Evolutionary conservation across 495 filamentous ascomycete species (phyloP), one percentile per base, ranked within the genome.

Genomic region (Sabuloglossum arenarium): DNA sequence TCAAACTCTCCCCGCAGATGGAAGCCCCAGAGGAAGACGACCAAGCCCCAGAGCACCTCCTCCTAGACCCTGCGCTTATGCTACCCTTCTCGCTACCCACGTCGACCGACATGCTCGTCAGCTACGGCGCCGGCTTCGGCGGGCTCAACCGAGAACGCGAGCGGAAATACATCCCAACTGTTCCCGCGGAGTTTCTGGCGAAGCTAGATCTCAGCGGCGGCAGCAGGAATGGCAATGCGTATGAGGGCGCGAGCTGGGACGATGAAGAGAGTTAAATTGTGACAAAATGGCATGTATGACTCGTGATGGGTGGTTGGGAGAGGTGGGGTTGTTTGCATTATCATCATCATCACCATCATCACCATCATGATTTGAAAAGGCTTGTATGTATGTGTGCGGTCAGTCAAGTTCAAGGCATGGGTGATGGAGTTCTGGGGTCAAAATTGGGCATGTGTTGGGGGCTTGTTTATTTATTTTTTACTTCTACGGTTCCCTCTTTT

Each of bases 71-170:
- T 19, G 82, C 88, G 11, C 72, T 94, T 39, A 95, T 94, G 77
- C 76, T 99, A 27, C 93, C 93, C 0, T 99, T 99, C 65, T 82
- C 82, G 31, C 73, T 99, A 23, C 91, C 91, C 0, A 94, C 91
- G 5, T 93, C 88, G 58, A 95, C 90, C 16, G 91, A 97, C 66
- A 97, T 99, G 91, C 73, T 95, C 59, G 75, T 99, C 37, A 88
- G 79, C 60, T 99, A 91, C 62, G 91, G 91, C 9, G 90, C 93
- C 28, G 91, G 91, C 12, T 87, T 95, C 60, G 91, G 91, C 3
- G 91, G 91, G 0, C 73, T 89, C 28, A 95, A 99, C 67, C 75
- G 82, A 54, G 91, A 99, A 66, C 74, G 88, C 46, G 91, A 91
- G 65, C 74, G 86, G 56, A 95, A 94, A 68, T 99, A 96, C 63